These are phyloP conservation scores for Ophiostoma angusticollis DNA, from an alignment of 2,329 filamentous ascomycete genomes.

Conservation along the genomic window DNA sequence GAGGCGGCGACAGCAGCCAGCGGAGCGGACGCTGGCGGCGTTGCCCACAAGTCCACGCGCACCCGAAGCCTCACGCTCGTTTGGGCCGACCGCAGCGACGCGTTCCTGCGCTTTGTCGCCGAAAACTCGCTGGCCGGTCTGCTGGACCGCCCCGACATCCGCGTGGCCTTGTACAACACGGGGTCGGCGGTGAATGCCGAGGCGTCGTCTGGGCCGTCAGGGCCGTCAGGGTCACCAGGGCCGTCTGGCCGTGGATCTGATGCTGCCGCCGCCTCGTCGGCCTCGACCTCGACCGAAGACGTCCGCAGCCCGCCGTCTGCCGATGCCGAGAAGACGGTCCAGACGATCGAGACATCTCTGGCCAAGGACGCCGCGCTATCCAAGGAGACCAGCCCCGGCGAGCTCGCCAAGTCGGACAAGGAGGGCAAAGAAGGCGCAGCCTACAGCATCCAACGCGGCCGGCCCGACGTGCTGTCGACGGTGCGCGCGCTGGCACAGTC, in stretches of 20 bases:
- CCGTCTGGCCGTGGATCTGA: too few relatives aligned
- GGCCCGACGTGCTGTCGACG: conserved; percentile 9
- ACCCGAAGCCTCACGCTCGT: conserved; percentile 11
- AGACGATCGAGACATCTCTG: not conserved
- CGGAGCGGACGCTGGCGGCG: not conserved
- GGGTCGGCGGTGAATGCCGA: too few relatives aligned
- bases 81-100: conserved; percentile 11
- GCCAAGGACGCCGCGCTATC: too few relatives aligned
- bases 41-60: conserved; percentile 7
- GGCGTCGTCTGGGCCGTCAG: not conserved
- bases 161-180: conserved; percentile 4
- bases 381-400: not conserved
- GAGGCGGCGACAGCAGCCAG: too few relatives aligned
- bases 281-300: conserved; percentile 3
- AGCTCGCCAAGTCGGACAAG: not conserved
- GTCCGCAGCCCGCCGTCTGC: not conserved
- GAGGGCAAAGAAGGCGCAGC: not conserved
- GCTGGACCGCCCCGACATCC: conserved; percentile 8
- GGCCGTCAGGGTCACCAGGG: too few relatives aligned
- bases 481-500: conserved; percentile 1
- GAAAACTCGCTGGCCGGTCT: conserved; percentile 1
- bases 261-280: not conserved
- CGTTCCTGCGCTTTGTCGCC: conserved; percentile 5
- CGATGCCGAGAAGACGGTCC: not conserved
- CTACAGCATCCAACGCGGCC: conserved; percentile 6